Base-by-base conservation (phyloP, 164 flowering plant species). In the Umbellularia californica region DNA sequence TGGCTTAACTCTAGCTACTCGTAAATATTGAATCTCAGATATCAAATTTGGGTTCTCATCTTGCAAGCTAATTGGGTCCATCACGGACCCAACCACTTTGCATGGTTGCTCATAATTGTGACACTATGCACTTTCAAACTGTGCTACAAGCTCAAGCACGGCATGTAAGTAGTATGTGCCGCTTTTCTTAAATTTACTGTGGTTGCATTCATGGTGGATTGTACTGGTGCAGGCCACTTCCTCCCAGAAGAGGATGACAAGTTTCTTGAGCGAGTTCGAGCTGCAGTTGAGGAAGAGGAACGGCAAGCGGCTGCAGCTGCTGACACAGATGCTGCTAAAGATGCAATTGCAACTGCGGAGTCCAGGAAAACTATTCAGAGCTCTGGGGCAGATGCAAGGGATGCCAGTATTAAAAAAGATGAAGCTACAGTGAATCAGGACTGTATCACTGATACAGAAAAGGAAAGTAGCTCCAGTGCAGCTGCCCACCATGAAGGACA, bases 281-380 rank as follows among this genome's bases (percentile, higher is more conserved):
- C 91, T 81, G 98, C 98, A 74, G 97, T 92, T 76, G 99, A 93
- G 87, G 97, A 93, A 83, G 99, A 95, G 86, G 99, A 95, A 84
- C 92, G 90, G 65, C 92, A 86, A 81, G 98, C 86, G 67, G 83
- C 81, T 64, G 91, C 89, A 73, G 92, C 93, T 35, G 94, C 95
- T 75, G 90, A 84, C 64, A 87, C 95, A 69, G 92, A 83, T 75
- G 92, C 95, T 82, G 94, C 95, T 41, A 92, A 85, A 79, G 94
- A 89, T 77, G 97, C 97, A 69, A 95, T 92, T 85, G 91, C 92
- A 68, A 85, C 86, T 66, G 95, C 91, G 55, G 97, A 88, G 80
- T 86, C 87, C 69, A 81, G 96, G 79, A 88, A 88, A 78, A 55
- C 78, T 52, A 74, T 72, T 25, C 77, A 81, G 67, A 82, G 69